Evolutionary conservation across 129 eudicot species (phyloP), one percentile per base, ranked within the genome.

Genomic region (Ambrosia artemisiifolia): DNA sequence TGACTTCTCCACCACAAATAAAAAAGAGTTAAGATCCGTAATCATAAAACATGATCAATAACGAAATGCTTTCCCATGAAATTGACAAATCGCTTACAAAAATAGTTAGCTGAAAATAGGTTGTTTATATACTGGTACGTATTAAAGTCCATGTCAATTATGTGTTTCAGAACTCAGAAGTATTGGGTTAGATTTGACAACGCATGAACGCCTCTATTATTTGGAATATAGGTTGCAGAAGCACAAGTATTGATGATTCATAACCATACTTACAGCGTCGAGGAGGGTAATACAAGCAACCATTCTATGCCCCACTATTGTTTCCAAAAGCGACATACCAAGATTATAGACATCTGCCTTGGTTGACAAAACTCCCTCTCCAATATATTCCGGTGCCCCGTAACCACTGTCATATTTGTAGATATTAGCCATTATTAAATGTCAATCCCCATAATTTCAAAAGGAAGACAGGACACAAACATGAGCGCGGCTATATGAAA

Each of bases 341-440:
- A 56, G 48, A 38, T 30, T 1, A 24, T 16, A 57, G 5, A 71
- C 42, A 11, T 57, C 67, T 13, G 19, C 55, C 67, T 56, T 71
- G 14, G 30, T 56, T 71, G 67, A 40, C 56, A 71, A 17, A 55
- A 2, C 50, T 50, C 28, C 6, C 2, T n/a, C 0, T 10, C 1
- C 5, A 4, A 3, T 0, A 38, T 55, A 11, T 19, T 55, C 40
- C 0, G 63, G 64, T 35, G 36, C 51, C 7, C 1, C 1, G 35
- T 5, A 70, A 32, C 9, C 36, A 40, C 65, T 70, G 53, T 54
- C 75, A 54, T 65, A 53, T 40, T 8, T 70, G 20, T 40, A 70
- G 7, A 19, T 70, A 55, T 70, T 70, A 49, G 47, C n/a, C 18
- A 51, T 36, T 33, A 34, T 54, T 12, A 53, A 34, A 1, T 50